phyloP scores from a whole-genome alignment of 805 yeast species.

The Lipomyces sp. region DNA sequence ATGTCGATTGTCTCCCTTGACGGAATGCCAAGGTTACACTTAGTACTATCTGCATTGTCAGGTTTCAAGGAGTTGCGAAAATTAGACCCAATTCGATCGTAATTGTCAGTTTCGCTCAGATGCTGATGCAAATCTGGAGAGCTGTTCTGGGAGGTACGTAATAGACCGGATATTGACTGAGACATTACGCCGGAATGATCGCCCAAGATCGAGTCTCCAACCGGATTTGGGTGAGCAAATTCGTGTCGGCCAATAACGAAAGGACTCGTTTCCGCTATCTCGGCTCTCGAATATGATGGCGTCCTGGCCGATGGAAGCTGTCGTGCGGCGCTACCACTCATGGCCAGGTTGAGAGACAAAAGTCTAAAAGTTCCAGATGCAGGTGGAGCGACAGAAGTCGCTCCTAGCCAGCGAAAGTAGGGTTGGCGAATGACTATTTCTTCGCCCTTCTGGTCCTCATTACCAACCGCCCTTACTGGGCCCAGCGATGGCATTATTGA shows the following conservation, averaged over 20 bases:
- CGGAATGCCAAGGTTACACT: constrained; percentile 12
- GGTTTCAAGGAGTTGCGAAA: neutral
- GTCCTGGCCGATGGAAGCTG: neutral
- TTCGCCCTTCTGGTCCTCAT: neutral
- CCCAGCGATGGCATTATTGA: neutral
- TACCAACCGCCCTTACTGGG: neutral
- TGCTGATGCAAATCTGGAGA: neutral
- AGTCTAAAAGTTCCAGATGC: constrained; percentile 32
- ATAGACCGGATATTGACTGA: neutral
- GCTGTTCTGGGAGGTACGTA: neutral
- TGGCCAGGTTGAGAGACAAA: constrained; percentile 32
- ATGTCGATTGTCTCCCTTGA: constrained; percentile 13
- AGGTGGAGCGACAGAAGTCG: constrained; percentile 36
- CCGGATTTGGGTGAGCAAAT: neutral
- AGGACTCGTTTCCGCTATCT: neutral
- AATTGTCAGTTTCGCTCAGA: neutral
- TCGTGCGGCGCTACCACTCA: constrained; percentile 11
- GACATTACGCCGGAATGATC: too few species aligned
- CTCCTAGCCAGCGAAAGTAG: constrained; percentile 36
- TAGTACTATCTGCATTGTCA: constrained; percentile 1
- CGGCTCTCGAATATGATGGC: constrained; percentile 1
- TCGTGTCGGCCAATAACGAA: constrained; percentile 12
- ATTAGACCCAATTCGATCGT: neutral
- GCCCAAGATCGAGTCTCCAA: too few species aligned
- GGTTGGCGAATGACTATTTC: constrained; percentile 29